Percentiles rank a stretch among this genome's conserved stretches.
These are phyloP conservation scores for Solidago caesia DNA, from an alignment of 129 eudicot genomes.

Conservation along the genomic window DNA sequence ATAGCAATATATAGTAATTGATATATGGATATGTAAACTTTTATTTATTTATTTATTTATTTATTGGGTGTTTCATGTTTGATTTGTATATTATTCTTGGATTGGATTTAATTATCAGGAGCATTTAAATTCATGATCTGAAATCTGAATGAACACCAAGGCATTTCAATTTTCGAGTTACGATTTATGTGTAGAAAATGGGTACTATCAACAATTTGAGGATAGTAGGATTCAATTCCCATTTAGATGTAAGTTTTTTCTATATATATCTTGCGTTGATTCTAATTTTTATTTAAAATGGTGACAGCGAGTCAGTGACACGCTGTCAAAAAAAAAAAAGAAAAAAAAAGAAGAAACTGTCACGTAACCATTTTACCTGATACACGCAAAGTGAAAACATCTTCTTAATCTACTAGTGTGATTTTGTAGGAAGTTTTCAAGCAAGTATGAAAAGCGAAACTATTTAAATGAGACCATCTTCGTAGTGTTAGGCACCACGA, in stretches of 20 bases:
- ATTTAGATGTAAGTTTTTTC: constrained; percentile 36
- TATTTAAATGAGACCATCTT: neutral
- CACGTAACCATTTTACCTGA: too few species aligned
- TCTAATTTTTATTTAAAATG: neutral
- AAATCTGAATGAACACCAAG: constrained; percentile 22
- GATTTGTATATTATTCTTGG: constrained; percentile 4
- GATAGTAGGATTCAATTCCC: constrained; percentile 31
- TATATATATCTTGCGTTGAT: neutral
- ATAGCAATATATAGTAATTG: neutral
- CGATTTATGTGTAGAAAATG: constrained; percentile 14
- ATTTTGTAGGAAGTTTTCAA: neutral
- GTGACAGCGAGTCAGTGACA: too few species aligned
- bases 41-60: neutral
- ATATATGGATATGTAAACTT: neutral
- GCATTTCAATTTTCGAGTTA: neutral
- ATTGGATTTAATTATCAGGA: constrained; percentile 6
- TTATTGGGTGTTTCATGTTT: neutral
- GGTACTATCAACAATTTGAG: constrained; percentile 28
- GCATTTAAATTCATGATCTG: constrained; percentile 7
- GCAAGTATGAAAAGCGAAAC: neutral
- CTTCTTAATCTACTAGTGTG: neutral
- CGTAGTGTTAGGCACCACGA: neutral
- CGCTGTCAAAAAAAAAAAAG: too few species aligned
- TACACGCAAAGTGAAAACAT: too few species aligned
- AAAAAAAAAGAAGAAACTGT: too few species aligned